Evolutionary conservation across 306 rosid genomes (phyloP).

Genomic region (Lupinus albus): DNA sequence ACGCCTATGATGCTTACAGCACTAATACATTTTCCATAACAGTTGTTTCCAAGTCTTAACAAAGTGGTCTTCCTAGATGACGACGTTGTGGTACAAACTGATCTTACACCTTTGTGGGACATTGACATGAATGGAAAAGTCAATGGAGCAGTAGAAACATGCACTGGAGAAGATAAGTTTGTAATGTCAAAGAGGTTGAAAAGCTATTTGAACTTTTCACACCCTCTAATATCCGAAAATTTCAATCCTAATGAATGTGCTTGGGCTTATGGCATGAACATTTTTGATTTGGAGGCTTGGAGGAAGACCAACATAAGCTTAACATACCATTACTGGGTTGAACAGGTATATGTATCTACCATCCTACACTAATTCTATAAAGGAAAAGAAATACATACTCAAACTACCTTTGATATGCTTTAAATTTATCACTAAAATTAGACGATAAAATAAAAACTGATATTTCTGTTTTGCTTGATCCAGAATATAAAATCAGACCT

Average conservation of each 20-base stretch:
- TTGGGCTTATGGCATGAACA: constrained; percentile 99
- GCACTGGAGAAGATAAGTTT: constrained; percentile 84
- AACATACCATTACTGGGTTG: constrained; percentile 88
- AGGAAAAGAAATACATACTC: neutral
- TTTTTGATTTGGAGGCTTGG: constrained; percentile 96
- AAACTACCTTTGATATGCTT: constrained; percentile 18
- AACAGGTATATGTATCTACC: constrained; percentile 51
- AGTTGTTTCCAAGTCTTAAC: constrained; percentile 92
- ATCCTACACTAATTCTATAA: constrained; percentile 15
- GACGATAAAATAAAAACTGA: constrained; percentile 10
- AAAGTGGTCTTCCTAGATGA: constrained; percentile 96
- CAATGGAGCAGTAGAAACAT: constrained; percentile 97
- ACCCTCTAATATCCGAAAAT: constrained; percentile 67
- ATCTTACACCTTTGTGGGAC: constrained; percentile 98
- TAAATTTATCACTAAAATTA: constrained; percentile 1
- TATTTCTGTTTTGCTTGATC: constrained; percentile 32
- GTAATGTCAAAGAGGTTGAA: constrained; percentile 91
- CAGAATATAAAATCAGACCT: constrained; percentile 97
- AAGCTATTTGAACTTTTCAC: constrained; percentile 97
- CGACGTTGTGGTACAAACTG: constrained; percentile 92
- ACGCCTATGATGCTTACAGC: constrained; percentile 31
- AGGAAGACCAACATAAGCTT: constrained; percentile 91
- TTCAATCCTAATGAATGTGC: constrained; percentile 86
- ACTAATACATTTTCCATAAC: constrained; percentile 35
- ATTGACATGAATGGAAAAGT: constrained; percentile 89